Percentiles rank a stretch among this genome's conserved stretches.
These are phyloP conservation scores for Leptographium galeiforme DNA, from an alignment of 2,329 filamentous ascomycete species.

Conservation along the genomic window DNA sequence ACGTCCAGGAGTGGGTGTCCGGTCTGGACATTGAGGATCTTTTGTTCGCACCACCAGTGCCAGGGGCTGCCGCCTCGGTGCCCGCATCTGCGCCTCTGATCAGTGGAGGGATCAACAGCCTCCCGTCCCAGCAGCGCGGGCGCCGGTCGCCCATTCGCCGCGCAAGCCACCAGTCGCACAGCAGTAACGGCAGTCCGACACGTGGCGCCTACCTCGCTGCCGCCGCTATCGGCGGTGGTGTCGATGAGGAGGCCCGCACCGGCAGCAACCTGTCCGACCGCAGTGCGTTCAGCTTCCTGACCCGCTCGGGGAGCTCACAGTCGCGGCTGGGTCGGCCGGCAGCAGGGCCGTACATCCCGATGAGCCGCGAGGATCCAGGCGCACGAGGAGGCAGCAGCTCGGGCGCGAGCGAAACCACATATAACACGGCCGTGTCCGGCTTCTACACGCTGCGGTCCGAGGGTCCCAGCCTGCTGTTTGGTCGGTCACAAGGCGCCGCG, in stretches of 20 bases:
- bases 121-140: constrained; percentile 12
- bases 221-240: not conserved
- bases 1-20: constrained; percentile 44
- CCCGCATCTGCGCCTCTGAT: constrained; percentile 1
- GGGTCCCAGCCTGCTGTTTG: constrained; percentile 31
- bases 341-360: not conserved
- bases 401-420: constrained; percentile 25
- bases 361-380: not conserved
- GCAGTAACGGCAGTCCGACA: constrained; percentile 13
- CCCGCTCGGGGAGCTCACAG: constrained; percentile 14
- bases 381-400: constrained; percentile 10
- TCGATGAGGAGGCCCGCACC: constrained; percentile 37
- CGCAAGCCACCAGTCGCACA: constrained; percentile 18
- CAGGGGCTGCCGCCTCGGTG: constrained; percentile 3
- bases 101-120: not conserved
- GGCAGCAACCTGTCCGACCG: constrained; percentile 44
- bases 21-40: constrained; percentile 42
- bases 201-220: constrained; percentile 6
- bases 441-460: constrained; percentile 40
- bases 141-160: constrained; percentile 26
- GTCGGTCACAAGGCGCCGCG: not conserved
- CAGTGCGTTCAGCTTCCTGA: constrained; percentile 27
- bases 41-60: constrained; percentile 26
- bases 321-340: constrained; percentile 18
- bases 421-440: constrained; percentile 27